phyloP scores from a whole-genome alignment of 2,329 filamentous ascomycete genomes.

The Colletotrichum chrysophilum region DNA sequence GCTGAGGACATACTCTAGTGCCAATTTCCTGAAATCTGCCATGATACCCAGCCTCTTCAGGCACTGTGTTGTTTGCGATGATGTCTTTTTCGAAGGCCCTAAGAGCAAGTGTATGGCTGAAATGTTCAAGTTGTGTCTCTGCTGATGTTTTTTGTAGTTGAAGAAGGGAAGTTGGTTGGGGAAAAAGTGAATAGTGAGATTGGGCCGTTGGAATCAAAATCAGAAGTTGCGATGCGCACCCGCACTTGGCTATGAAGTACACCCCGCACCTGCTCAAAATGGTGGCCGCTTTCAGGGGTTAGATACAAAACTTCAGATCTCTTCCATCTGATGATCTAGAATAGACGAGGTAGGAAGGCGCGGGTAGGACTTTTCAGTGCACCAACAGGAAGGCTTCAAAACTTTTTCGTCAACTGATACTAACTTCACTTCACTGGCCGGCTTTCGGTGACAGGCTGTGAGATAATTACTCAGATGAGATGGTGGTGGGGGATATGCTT shows the following conservation, averaged over 20 bases:
- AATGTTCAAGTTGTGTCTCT: not conserved
- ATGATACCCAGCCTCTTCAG: conserved; percentile 34
- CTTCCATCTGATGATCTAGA: not conserved
- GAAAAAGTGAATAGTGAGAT: not conserved
- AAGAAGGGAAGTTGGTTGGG: not conserved
- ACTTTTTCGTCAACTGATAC: not conserved
- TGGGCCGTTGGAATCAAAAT: not conserved
- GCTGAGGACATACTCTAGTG: conserved; percentile 58
- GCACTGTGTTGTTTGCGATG: not conserved
- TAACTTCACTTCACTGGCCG: not conserved
- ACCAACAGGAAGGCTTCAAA: not conserved
- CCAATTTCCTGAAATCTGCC: conserved; percentile 57
- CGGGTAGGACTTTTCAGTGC: not conserved
- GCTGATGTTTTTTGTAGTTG: not conserved
- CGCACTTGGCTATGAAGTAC: not conserved
- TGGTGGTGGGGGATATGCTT: conserved; percentile 1
- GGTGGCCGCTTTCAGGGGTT: not conserved
- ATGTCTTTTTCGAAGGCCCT: not conserved
- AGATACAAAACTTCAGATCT: not conserved
- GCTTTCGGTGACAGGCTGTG: not conserved
- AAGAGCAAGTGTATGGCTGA: not conserved
- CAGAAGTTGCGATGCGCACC: not conserved
- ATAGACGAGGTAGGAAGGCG: not conserved
- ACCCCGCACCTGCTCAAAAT: conserved; percentile 1
- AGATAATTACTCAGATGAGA: conserved; percentile 19